Evolutionary conservation across 1,284 basidiomycete genomes (phyloP).

Genomic region (Filobasidium uniguttulatum): DNA sequence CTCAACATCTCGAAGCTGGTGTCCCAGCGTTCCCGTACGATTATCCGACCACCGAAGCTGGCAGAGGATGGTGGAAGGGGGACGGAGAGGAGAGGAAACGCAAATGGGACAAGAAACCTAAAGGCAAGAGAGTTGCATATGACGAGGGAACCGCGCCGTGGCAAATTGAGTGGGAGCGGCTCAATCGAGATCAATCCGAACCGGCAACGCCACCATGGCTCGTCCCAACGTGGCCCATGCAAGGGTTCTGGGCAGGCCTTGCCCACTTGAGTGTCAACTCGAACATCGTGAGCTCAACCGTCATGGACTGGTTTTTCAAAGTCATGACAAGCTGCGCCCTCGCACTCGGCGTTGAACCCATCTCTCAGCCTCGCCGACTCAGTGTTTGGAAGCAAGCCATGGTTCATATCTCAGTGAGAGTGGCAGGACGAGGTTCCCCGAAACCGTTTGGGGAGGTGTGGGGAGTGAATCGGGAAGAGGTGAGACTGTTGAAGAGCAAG

Average conservation of each 20-base stretch:
- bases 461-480: too few relatives aligned
- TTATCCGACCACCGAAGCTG: conserved; percentile 49
- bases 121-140: conserved; percentile 66
- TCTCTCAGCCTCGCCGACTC: too few relatives aligned
- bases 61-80: conserved; percentile 42
- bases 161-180: conserved; percentile 57
- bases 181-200: conserved; percentile 25
- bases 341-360: too few relatives aligned
- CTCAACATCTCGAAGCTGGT: conserved; percentile 66
- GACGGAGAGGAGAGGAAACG: conserved; percentile 42
- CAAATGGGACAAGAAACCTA: conserved; percentile 65
- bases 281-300: too few relatives aligned
- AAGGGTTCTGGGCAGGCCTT: conserved; percentile 1
- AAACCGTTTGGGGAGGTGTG: too few relatives aligned
- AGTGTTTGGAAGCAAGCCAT: conserved; percentile 50
- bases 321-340: too few relatives aligned
- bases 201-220: not conserved
- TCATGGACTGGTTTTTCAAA: too few relatives aligned
- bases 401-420: conserved; percentile 48
- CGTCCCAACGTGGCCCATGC: conserved; percentile 5
- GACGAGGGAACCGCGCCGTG: conserved; percentile 55
- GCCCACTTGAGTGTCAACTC: too few relatives aligned
- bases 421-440: conserved; percentile 55
- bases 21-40: conserved; percentile 64
- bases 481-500: conserved; percentile 35